Evolutionary conservation across 1,284 basidiomycete species (phyloP).

Genomic region (Fomitopsis schrenkii): DNA sequence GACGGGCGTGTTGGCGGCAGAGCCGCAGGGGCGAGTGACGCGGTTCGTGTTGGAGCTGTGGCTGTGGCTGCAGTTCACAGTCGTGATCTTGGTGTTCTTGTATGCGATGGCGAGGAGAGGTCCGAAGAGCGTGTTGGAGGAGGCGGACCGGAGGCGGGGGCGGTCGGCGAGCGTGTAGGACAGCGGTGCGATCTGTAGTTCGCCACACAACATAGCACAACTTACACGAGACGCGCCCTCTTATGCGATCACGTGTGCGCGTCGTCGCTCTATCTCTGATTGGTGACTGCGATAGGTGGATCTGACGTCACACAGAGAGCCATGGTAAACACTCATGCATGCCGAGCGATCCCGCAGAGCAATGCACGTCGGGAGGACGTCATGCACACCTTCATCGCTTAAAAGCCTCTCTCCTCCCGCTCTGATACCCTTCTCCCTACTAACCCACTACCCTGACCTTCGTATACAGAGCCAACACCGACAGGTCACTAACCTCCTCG

Average conservation of each 20-base stretch:
- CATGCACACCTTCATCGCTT: not conserved
- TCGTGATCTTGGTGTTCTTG: slow-evolving; percentile 70
- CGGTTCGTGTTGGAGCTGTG: slow-evolving; percentile 63
- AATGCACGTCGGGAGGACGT: not conserved
- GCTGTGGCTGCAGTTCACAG: slow-evolving; percentile 74
- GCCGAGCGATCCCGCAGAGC: not conserved
- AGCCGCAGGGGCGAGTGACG: slow-evolving; percentile 35
- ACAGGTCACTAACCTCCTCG: too few species aligned
- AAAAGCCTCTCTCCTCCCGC: not conserved
- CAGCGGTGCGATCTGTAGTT: not conserved
- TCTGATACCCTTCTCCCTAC: too few species aligned
- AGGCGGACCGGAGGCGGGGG: slow-evolving; percentile 35
- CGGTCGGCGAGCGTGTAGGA: not conserved
- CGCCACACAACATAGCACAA: too few species aligned
- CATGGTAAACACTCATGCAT: not conserved
- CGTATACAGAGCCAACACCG: too few species aligned
- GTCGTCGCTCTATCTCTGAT: too few species aligned
- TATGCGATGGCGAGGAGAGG: slow-evolving; percentile 75
- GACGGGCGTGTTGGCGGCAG: slow-evolving; percentile 10
- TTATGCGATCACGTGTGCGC: too few species aligned
- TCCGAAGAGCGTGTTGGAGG: slow-evolving; percentile 60
- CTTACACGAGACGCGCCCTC: too few species aligned
- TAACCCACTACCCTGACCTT: not conserved
- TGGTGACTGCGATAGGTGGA: not conserved
- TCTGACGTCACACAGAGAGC: not conserved